phyloP scores from a whole-genome alignment of 305 asterid species.

The Plantago coronopus region DNA sequence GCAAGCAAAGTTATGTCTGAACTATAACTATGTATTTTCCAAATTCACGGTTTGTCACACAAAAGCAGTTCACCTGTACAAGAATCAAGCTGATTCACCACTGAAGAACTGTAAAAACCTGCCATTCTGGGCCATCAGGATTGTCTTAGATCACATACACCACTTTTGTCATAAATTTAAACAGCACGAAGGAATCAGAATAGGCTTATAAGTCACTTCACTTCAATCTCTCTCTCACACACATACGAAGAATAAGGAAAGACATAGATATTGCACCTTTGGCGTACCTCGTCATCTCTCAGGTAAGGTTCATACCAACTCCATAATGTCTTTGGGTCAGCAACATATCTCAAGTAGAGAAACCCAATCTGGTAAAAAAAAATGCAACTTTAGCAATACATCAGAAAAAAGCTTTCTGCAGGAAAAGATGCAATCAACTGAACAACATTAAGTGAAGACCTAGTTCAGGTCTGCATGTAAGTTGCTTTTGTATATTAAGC shows the following conservation, averaged over 20 bases:
- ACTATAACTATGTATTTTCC: conserved; percentile 19
- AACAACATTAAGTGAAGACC: conserved; percentile 10
- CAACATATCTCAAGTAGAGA: conserved; percentile 81
- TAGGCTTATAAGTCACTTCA: neutral
- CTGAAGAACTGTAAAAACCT: conserved; percentile 49
- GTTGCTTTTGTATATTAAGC: neutral
- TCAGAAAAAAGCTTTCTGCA: neutral
- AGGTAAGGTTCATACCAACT: conserved; percentile 91
- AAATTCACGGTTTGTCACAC: conserved; percentile 34
- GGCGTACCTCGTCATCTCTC: conserved; percentile 91
- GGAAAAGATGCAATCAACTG: conserved; percentile 9
- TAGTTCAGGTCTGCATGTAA: neutral
- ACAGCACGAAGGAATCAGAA: neutral
- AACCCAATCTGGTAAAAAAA: conserved; percentile 68
- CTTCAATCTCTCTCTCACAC: too few relatives aligned
- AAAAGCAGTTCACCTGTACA: conserved; percentile 65
- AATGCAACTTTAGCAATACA: conserved; percentile 10
- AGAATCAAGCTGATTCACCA: conserved; percentile 53
- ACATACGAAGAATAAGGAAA: neutral
- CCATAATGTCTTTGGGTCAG: conserved; percentile 93
- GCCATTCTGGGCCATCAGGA: conserved; percentile 46
- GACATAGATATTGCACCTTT: conserved; percentile 27
- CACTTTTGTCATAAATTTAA: neutral
- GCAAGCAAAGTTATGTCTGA: conserved; percentile 15
- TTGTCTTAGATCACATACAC: neutral